Base-by-base conservation (phyloP, 2,329 filamentous ascomycete species). In the Calycina herbarum region DNA sequence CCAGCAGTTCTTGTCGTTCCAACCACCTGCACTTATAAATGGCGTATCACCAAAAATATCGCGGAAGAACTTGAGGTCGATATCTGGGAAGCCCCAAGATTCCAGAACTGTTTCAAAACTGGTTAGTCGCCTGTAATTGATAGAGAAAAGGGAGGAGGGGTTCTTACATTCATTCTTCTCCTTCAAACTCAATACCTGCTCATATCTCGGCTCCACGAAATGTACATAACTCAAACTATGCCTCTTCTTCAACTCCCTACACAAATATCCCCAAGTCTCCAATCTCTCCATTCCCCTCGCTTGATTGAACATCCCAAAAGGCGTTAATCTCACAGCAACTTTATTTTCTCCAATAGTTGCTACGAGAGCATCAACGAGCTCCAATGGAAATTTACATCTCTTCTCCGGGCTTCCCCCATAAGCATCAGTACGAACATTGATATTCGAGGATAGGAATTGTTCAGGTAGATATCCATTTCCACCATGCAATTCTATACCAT, bases 221-320 rank as follows among this genome's bases (percentile, higher is more conserved):
- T 81, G 83, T 17, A 86, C 80, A 67, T 86, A 86, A 0, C 86
- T 83, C n/a, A 91, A 77, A 1, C 82, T 79, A 1, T 86, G 74
- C 20, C 77, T 75, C 59, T 73, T 71, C 73, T 85, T 85, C 66
- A 86, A 70, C 66, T 81, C 76, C 51, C 76, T 75, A 67, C 82
- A 85, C 5, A 86, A 76, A 66, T 81, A 75, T 2, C 78, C 77
- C 82, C 83, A 86, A 0, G 82, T 85, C 73, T 85, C 82, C 27
- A 86, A 66, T 1, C 83, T 77, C 74, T 86, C 78, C 68, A 80
- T 79, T 5, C 82, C 78, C 24, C 81, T 79, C 5, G 81, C 77
- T 66, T 84, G 81, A 64, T 86, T 85, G 70, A 82, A 86, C 2
- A 83, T 70, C 2, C 82, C 82, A 66, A 83, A 90, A 0, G 88